Evolutionary conservation across 768 basidiomycete genomes (phyloP), one percentile per base, ranked within the genome.

Genomic region (Atractiella rhizophila): DNA sequence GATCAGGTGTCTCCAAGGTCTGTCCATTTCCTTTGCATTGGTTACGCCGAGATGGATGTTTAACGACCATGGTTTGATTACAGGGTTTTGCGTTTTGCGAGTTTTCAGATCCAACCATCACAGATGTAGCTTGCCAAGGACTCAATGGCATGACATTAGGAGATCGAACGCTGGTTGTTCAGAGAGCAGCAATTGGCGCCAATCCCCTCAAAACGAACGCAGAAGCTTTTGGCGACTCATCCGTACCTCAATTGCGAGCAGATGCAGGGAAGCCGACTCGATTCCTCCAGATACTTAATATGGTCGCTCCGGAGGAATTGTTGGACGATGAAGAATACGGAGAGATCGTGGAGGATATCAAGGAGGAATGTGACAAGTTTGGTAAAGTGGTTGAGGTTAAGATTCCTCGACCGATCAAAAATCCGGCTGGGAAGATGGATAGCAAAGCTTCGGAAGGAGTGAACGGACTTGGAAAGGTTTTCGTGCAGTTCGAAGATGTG

Each of bases 81-180:
- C 52, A 94, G 88, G 91, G 91, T 52, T 98, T 91, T 60, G 91
- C 91, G 3, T 96, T 98, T 67, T 88, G 85, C 63, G 91, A 98
- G 67, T 98, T 96, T 59, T 74, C 79, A 46, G 91, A 98, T 56
- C 62, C 71, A 13, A 60, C 58, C 37, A 74, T 85, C 43, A 98
- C 91, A 45, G 91, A 96, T 50, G 71, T 91, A 51, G 91, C 91
- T 35, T 91, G 88, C 53, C 77, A 81, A 58, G 80, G 82, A 52
- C 68, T 98, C 42, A 85, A 88, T 60, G 82, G 83, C 46, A 96
- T 98, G 83, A 79, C 91, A 55, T 71, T 96, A 12, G 91, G 88
- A 35, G 91, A 96, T 59, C 74, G 83, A 7, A 80, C 72, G 56
- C 69, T 98, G 33, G 83, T 94, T 43, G 88, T 98, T 26, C 91